Evolutionary conservation across 2,329 filamentous ascomycete genomes (phyloP).

Genomic region (Madurella fahalii): DNA sequence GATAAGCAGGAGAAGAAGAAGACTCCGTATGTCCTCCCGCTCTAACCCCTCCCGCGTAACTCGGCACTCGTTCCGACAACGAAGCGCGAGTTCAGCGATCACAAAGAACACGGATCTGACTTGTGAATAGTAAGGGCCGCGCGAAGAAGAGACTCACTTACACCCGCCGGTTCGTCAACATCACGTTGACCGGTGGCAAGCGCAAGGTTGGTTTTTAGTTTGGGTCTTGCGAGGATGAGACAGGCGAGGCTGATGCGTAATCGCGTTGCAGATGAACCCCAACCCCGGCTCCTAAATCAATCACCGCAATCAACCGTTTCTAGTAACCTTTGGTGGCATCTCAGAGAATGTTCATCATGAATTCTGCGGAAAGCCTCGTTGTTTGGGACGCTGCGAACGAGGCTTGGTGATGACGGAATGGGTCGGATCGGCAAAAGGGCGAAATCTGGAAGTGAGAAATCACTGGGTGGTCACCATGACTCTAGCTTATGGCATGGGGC

Average conservation of each 20-base stretch:
- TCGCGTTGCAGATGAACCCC: slow-evolving; percentile 28
- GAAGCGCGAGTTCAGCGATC: not conserved
- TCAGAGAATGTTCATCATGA: not conserved
- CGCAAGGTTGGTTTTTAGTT: slow-evolving; percentile 68
- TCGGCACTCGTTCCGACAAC: no score
- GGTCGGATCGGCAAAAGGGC: slow-evolving; percentile 6
- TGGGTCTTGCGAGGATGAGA: not conserved
- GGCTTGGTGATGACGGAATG: slow-evolving; percentile 13
- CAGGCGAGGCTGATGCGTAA: slow-evolving; percentile 6
- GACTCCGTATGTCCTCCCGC: slow-evolving; percentile 25
- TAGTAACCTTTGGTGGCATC: not conserved
- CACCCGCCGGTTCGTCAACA: slow-evolving; percentile 98
- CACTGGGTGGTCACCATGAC: slow-evolving; percentile 14
- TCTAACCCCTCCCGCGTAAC: not conserved
- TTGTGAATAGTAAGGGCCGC: slow-evolving; percentile 65
- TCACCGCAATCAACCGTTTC: slow-evolving; percentile 12
- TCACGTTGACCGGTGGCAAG: slow-evolving; percentile 95
- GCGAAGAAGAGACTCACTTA: slow-evolving; percentile 96
- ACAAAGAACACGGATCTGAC: slow-evolving; percentile 13
- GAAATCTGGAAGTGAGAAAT: slow-evolving; percentile 4
- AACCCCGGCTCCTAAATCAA: slow-evolving; percentile 27
- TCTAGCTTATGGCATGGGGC: slow-evolving; percentile 19
- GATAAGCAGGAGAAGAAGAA: slow-evolving; percentile 31
- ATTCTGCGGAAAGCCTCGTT: slow-evolving; percentile 10
- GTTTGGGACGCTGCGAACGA: slow-evolving; percentile 7